Percentiles rank a stretch among this genome's conserved stretches.
Evolutionary conservation across 306 rosid genomes (phyloP).

Genomic region (Astragalus glycyphyllos): DNA sequence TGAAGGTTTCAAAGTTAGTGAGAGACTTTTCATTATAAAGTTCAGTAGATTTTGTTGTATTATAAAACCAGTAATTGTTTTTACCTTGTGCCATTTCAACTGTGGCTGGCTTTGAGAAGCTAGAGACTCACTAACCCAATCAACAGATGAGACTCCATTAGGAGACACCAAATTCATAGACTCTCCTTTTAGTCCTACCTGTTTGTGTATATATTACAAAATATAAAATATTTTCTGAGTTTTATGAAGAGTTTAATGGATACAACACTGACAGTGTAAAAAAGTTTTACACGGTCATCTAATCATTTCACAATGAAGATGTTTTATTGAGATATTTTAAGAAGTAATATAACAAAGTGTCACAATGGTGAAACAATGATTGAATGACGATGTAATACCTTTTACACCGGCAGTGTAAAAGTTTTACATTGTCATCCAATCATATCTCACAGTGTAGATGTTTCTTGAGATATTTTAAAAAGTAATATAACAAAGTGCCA

Average conservation of each 20-base stretch:
- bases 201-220: constrained; percentile 37
- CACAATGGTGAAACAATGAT: not conserved
- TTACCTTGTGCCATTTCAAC: constrained; percentile 91
- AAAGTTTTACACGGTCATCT: not conserved
- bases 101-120: constrained; percentile 57
- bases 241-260: too few species aligned
- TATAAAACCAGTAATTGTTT: constrained; percentile 19
- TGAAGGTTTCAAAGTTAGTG: constrained; percentile 44
- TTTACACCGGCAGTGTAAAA: too few species aligned
- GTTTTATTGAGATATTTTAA: not conserved
- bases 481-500: too few species aligned
- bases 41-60: not conserved
- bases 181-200: constrained; percentile 94
- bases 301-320: not conserved
- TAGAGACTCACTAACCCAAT: constrained; percentile 69
- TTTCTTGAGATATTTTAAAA: too few species aligned
- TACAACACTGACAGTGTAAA: not conserved
- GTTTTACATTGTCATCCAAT: too few species aligned
- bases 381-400: not conserved
- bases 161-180: constrained; percentile 77
- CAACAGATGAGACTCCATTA: constrained; percentile 64
- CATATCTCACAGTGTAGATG: too few species aligned
- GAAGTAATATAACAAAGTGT: not conserved
- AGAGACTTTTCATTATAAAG: constrained; percentile 23
- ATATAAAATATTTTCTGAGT: not conserved